These are phyloP conservation scores for Magnolia changhungtana DNA, from an alignment of 164 flowering plant genomes.

Conservation along the genomic window DNA sequence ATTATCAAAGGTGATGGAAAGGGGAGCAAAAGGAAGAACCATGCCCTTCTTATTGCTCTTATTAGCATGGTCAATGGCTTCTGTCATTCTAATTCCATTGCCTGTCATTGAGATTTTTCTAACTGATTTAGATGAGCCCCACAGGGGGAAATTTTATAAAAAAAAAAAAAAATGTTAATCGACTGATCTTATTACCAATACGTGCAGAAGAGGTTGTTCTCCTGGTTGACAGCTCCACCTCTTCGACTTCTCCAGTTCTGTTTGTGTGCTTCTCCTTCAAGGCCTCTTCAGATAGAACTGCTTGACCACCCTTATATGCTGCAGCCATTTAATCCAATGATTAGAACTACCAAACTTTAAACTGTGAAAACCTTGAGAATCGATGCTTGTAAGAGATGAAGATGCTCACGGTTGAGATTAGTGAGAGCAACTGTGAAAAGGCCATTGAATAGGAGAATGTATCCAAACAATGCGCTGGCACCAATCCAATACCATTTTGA, in stretches of 20 bases:
- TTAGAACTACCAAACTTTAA: neutral
- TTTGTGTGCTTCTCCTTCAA: conserved; percentile 4
- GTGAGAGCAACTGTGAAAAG: conserved; percentile 22
- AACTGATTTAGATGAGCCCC: too few relatives aligned
- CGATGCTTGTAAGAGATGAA: neutral
- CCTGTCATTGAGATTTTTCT: too few relatives aligned
- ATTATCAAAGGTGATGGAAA: too few relatives aligned
- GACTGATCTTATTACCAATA: conserved; percentile 4
- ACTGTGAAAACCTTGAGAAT: neutral
- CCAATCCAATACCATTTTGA: conserved; percentile 46
- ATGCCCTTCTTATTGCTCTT: too few relatives aligned
- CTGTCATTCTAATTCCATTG: too few relatives aligned
- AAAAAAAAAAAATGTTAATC: neutral
- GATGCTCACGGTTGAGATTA: conserved; percentile 33
- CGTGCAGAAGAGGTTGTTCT: conserved; percentile 8
- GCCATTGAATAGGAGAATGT: conserved; percentile 26
- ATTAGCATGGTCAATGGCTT: too few relatives aligned
- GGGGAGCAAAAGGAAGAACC: too few relatives aligned
- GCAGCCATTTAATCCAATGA: neutral
- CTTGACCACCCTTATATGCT: conserved; percentile 3
- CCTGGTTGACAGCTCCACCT: conserved; percentile 13
- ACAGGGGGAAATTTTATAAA: too few relatives aligned
- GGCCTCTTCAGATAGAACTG: conserved; percentile 7
- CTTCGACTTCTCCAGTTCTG: conserved; percentile 16
- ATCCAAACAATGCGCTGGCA: conserved; percentile 30